Evolutionary conservation across 2,329 filamentous ascomycete genomes (phyloP).

Genomic region (Coniochaeta ligniaria): DNA sequence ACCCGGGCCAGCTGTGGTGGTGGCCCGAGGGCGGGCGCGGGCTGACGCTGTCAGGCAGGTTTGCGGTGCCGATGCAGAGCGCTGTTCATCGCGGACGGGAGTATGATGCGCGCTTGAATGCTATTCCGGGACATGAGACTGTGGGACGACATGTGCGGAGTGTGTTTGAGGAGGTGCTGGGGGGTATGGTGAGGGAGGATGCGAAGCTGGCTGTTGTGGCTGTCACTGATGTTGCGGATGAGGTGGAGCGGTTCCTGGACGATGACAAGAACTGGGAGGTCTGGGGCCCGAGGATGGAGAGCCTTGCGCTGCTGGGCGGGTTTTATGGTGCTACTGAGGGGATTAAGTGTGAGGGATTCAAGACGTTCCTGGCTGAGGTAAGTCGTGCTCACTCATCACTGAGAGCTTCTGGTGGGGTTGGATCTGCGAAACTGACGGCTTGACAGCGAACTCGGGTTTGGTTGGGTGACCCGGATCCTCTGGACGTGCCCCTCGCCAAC

Average conservation of each 20-base stretch:
- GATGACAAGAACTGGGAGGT: conserved; percentile 40
- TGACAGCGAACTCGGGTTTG: conserved; percentile 56
- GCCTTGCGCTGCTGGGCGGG: conserved; percentile 43
- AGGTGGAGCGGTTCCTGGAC: conserved; percentile 51
- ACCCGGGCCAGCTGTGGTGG: conserved; percentile 72
- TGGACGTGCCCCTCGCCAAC: conserved; percentile 46
- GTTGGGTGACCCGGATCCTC: conserved; percentile 40
- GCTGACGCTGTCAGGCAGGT: conserved; percentile 52
- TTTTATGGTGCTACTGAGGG: conserved; percentile 26
- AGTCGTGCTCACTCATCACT: conserved; percentile 10
- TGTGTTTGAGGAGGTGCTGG: conserved; percentile 59
- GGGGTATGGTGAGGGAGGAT: conserved; percentile 33
- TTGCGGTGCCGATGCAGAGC: conserved; percentile 52
- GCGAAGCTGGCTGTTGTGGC: conserved; percentile 64
- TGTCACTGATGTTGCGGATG: conserved; percentile 58
- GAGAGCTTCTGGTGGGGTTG: not conserved
- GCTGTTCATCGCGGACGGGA: conserved; percentile 50
- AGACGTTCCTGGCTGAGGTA: conserved; percentile 44
- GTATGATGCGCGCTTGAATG: conserved; percentile 50
- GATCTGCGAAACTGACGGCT: not conserved
- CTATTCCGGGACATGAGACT: conserved; percentile 51
- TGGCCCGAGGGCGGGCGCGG: conserved; percentile 55
- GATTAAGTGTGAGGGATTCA: conserved; percentile 36
- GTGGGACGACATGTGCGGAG: conserved; percentile 55
- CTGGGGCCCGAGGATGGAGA: conserved; percentile 35